A percentile compares a stretch with the other conserved stretches of the same genome.
Evolutionary conservation across 805 yeast genomes (phyloP).

Genomic region (Starmerella powellii): DNA sequence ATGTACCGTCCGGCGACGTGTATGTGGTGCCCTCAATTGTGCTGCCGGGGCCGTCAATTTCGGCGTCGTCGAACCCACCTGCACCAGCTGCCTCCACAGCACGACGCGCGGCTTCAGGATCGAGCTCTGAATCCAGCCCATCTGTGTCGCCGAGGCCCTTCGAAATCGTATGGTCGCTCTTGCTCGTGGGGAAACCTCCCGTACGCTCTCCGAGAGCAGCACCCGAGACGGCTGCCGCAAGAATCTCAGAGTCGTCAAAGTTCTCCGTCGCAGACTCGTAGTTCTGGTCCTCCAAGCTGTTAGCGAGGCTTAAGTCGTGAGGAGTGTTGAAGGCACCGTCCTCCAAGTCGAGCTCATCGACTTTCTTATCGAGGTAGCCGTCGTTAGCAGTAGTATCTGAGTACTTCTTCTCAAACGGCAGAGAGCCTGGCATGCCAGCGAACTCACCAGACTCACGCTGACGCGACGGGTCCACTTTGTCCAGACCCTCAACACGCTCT

Average conservation of each 20-base stretch:
- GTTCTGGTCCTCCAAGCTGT: background rate
- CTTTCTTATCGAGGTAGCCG: background rate
- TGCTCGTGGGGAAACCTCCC: slow-evolving; percentile 2
- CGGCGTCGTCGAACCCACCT: too few relatives aligned
- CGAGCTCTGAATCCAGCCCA: slow-evolving; percentile 1
- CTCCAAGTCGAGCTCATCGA: background rate
- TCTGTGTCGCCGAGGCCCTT: background rate
- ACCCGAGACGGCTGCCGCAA: background rate
- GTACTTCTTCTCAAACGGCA: slow-evolving; percentile 7
- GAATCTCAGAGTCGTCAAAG: background rate
- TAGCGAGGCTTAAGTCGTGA: background rate
- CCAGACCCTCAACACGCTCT: slow-evolving; percentile 1
- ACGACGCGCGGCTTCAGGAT: slow-evolving; percentile 2
- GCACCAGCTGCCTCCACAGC: background rate
- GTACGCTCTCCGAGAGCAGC: background rate
- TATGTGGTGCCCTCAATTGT: background rate
- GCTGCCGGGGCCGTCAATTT: too few relatives aligned
- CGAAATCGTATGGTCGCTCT: slow-evolving; percentile 5
- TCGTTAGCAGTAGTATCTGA: slow-evolving; percentile 1
- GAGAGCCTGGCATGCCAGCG: slow-evolving; percentile 8
- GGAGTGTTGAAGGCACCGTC: background rate
- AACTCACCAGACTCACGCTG: too few relatives aligned
- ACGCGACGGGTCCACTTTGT: too few relatives aligned
- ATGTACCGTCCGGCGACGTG: background rate
- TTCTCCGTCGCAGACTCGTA: slow-evolving; percentile 1